Base-by-base conservation (phyloP, 176 grass and related monocot genomes). In the Oryza longistaminata region DNA sequence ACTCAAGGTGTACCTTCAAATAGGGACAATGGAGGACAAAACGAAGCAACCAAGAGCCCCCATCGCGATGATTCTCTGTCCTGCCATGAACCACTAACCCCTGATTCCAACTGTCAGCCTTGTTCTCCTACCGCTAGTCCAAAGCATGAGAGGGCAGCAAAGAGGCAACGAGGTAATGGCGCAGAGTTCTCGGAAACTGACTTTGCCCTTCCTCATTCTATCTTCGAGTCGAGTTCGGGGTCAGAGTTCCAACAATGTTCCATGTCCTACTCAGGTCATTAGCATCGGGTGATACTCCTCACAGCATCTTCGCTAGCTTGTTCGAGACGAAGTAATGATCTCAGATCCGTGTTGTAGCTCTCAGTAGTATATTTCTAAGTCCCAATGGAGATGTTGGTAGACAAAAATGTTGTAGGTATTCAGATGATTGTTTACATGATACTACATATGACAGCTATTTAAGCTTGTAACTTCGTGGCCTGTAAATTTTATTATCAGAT, bases 181-280 rank as follows among this genome's bases (percentile, higher is more conserved):
- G 17, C 82, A 7, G 82, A 87, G 27, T 81, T 83, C 46, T 72
- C 65, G 5, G 87, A 93, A 40, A 27, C 81, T 7, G 88, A 94
- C 21, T 76, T 92, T 7, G 50, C 91, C 69, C 86, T 94, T 66
- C 82, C 88, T 10, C 68, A 85, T 25, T 72, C 85, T 80, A 94
- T 94, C 77, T 88, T 97, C 3, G 92, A 97, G 79, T 94, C 92
- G 2, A 94, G 94, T 72, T 92, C 94, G 0, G 92, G 92, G 34
- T 65, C 92, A 19, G 92, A 94, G 25, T 85, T 97, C 60, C 82
- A 90, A 27, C 92, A 94, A 44, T 87, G 82, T 78, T 75, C 86
- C 11, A 76, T 91, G 71, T 73, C 88, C 60, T 88, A 79, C 70
- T 73, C 83, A 9, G 83, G 64, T 27, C 73, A 77, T 82, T 93